Percentiles rank a stretch among this genome's conserved stretches.
phyloP scores from a whole-genome alignment of 495 filamentous ascomycete genomes.

The Neurospora pannonica region DNA sequence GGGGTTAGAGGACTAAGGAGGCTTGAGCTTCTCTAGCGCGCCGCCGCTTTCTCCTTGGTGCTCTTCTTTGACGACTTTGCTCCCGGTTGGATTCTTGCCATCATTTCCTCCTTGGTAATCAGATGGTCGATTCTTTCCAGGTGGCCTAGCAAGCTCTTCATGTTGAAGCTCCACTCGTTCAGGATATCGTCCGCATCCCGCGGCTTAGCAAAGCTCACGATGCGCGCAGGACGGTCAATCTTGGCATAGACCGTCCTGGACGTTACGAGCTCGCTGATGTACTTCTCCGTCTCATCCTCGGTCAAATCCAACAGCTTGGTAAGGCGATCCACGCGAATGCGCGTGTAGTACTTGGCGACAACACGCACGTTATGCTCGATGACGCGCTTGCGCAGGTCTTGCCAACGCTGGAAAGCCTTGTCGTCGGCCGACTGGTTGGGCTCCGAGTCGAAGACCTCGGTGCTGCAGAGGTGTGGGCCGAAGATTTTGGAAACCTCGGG shows the following conservation, averaged over 20 bases:
- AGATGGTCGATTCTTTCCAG: slow-evolving; percentile 94
- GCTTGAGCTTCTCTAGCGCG: slow-evolving; percentile 2
- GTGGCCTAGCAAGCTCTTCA: slow-evolving; percentile 91
- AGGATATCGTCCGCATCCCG: slow-evolving; percentile 93
- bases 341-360: slow-evolving; percentile 96
- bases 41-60: slow-evolving; percentile 21
- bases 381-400: slow-evolving; percentile 91
- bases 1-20: neutral
- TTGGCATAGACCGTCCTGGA: slow-evolving; percentile 96
- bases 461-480: slow-evolving; percentile 77
- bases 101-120: slow-evolving; percentile 99
- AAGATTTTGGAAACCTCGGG: slow-evolving; percentile 80
- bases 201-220: slow-evolving; percentile 89
- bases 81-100: slow-evolving; percentile 83
- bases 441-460: slow-evolving; percentile 73
- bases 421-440: slow-evolving; percentile 54
- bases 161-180: slow-evolving; percentile 97
- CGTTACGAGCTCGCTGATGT: slow-evolving; percentile 89
- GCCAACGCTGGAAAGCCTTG: slow-evolving; percentile 74
- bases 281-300: slow-evolving; percentile 94
- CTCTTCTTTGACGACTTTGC: slow-evolving; percentile 22
- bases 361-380: slow-evolving; percentile 99
- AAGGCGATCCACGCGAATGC: slow-evolving; percentile 81
- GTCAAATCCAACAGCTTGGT: slow-evolving; percentile 83
- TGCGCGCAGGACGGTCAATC: slow-evolving; percentile 85